phyloP scores from a whole-genome alignment of 139 green algal genomes.

The Chlorella sp. region DNA sequence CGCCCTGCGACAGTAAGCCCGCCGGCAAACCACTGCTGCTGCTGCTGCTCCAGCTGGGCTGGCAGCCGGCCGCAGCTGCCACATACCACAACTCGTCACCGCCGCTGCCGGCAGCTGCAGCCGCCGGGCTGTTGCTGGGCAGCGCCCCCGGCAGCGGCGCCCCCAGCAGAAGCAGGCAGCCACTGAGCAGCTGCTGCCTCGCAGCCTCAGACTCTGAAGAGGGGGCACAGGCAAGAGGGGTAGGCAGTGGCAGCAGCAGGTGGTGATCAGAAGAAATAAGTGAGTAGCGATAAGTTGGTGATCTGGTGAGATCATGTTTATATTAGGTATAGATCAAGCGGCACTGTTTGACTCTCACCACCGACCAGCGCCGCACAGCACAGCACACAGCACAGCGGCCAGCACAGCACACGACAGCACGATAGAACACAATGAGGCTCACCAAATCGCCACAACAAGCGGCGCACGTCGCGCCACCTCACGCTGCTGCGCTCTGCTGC shows the following conservation, averaged over 20 bases:
- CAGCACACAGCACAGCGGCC: no score
- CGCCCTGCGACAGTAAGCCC: neutral
- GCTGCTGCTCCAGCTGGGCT: neutral
- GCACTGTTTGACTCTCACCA: no score
- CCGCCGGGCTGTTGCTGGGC: constrained; percentile 45
- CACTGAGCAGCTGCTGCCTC: constrained; percentile 58
- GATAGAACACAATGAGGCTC: constrained; percentile 49
- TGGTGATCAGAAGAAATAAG: no score
- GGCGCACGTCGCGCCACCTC: constrained; percentile 20
- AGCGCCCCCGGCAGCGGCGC: constrained; percentile 46
- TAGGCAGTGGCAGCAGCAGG: no score
- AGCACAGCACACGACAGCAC: no score
- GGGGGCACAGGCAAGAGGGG: no score
- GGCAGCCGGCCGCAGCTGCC: constrained; percentile 42
- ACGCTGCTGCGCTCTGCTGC: constrained; percentile 4
- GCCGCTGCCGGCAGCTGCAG: constrained; percentile 1
- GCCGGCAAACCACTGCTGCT: neutral
- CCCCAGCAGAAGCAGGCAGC: constrained; percentile 66
- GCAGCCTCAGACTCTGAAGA: constrained; percentile 32
- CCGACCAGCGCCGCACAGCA: no score
- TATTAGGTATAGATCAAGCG: no score
- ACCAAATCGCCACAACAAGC: constrained; percentile 27
- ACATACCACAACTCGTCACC: constrained; percentile 35
- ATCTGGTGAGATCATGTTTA: no score
- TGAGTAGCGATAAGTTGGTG: no score